These are phyloP conservation scores for Talaromyces borbonicus DNA, from an alignment of 495 filamentous ascomycete genomes.

Conservation along the genomic window DNA sequence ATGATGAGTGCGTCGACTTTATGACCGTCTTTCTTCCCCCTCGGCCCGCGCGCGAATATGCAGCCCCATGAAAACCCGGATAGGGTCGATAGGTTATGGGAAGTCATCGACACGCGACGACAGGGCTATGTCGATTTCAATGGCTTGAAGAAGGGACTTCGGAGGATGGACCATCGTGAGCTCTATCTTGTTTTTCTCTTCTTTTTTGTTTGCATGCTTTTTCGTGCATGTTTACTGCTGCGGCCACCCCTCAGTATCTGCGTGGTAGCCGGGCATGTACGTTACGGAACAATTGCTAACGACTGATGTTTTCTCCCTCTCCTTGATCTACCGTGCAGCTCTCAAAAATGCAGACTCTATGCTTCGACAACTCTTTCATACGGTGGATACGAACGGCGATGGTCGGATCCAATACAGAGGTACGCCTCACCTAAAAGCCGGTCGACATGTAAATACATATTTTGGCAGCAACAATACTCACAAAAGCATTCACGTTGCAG, in stretches of 20 bases:
- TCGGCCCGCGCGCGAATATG: slow-evolving; percentile 35
- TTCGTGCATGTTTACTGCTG: not conserved
- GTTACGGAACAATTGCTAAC: slow-evolving; percentile 21
- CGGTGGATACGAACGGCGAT: slow-evolving; percentile 79
- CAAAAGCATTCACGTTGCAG: no score
- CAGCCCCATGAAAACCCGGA: slow-evolving; percentile 52
- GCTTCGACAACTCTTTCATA: slow-evolving; percentile 64
- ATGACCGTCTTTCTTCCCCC: slow-evolving; percentile 25
- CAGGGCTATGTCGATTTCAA: slow-evolving; percentile 73
- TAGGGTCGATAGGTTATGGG: slow-evolving; percentile 73
- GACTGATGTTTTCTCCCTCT: slow-evolving; percentile 8
- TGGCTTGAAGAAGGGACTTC: slow-evolving; percentile 74
- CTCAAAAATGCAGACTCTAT: slow-evolving; percentile 90
- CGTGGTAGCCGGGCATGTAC: no score
- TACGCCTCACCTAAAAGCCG: slow-evolving; percentile 23
- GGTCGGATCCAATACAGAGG: slow-evolving; percentile 84
- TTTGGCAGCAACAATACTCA: no score
- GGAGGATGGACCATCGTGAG: slow-evolving; percentile 89
- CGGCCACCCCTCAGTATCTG: not conserved
- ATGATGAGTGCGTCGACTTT: slow-evolving; percentile 10
- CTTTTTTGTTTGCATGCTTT: not conserved
- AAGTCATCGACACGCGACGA: slow-evolving; percentile 60
- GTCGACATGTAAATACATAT: no score
- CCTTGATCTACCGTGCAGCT: slow-evolving; percentile 38
- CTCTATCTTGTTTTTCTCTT: slow-evolving; percentile 10